phyloP scores from a whole-genome alignment of 148 eudicot species.

The Nepenthes gracilis region DNA sequence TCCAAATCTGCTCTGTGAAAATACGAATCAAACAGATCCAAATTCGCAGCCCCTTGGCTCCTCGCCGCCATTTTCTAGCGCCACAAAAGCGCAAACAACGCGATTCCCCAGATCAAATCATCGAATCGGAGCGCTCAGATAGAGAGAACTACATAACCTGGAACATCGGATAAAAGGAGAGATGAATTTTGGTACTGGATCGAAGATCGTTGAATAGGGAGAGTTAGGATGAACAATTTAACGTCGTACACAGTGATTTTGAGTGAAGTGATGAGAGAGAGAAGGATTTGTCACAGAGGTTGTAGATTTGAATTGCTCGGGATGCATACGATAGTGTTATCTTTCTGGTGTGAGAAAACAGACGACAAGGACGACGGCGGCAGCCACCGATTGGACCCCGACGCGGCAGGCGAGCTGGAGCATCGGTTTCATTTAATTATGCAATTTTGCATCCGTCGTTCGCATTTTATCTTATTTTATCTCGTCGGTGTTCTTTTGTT shows the following conservation, averaged over 20 bases:
- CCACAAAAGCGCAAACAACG: conserved; percentile 4
- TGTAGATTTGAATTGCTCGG: conserved; percentile 4
- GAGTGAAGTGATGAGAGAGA: not conserved
- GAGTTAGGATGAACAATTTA: no score
- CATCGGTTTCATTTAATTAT: no score
- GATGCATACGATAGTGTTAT: conserved; percentile 1
- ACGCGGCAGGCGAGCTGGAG: no score
- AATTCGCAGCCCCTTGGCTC: conserved; percentile 22
- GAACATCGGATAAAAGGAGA: no score
- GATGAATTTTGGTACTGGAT: not conserved
- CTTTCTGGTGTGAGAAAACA: conserved; percentile 9
- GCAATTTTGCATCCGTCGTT: no score
- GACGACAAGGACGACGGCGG: conserved; percentile 15
- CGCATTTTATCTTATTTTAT: no score
- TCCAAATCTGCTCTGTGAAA: conserved; percentile 86
- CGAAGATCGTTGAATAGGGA: not conserved
- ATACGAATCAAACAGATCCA: conserved; percentile 75
- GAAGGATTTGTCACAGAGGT: not conserved
- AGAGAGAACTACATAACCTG: not conserved
- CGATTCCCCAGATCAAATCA: conserved; percentile 16
- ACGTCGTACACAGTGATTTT: no score
- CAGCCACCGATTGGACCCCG: conserved; percentile 14
- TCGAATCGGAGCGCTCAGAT: not conserved
- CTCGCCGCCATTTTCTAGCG: conserved; percentile 54
- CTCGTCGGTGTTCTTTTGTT: no score